phyloP scores from a whole-genome alignment of 2,329 filamentous ascomycete species.

The Ambrosiella cleistominuta region DNA sequence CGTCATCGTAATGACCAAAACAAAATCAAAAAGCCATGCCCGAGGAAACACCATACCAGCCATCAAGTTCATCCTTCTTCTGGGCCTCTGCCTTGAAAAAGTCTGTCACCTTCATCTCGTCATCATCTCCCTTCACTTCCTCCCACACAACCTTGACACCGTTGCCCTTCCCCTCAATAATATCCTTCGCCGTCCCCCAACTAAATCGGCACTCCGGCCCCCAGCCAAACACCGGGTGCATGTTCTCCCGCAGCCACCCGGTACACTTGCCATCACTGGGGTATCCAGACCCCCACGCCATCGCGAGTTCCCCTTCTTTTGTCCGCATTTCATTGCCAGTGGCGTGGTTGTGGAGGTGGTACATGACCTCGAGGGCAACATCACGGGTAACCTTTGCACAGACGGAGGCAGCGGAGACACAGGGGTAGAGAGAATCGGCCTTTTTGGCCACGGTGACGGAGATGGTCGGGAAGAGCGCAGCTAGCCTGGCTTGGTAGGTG shows the following conservation, averaged over 20 bases:
- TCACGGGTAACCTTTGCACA: conserved; percentile 94
- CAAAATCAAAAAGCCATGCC: conserved; percentile 19
- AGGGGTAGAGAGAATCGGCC: conserved; percentile 81
- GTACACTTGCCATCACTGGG: conserved; percentile 72
- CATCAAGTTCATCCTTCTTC: conserved; percentile 45
- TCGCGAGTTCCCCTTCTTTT: conserved; percentile 17
- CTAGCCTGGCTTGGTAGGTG: conserved; percentile 68
- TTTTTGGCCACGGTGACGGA: conserved; percentile 71
- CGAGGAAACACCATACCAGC: conserved; percentile 67
- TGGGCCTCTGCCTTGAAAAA: conserved; percentile 42
- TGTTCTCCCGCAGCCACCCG: conserved; percentile 64
- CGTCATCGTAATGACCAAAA: background rate
- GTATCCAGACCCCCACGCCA: conserved; percentile 79
- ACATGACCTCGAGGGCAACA: conserved; percentile 67
- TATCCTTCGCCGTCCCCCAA: conserved; percentile 87
- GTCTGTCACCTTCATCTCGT: conserved; percentile 53
- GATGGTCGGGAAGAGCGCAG: conserved; percentile 63
- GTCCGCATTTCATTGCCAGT: conserved; percentile 18
- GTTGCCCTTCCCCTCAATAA: conserved; percentile 61
- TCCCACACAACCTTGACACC: conserved; percentile 68
- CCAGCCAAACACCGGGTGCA: conserved; percentile 93
- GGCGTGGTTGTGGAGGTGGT: conserved; percentile 26
- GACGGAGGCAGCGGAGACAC: conserved; percentile 82
- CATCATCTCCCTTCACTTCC: conserved; percentile 44
- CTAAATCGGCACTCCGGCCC: conserved; percentile 83